Conservation (phyloP, 495 filamentous ascomycete species). For the Penicillium subrubescens region DNA sequence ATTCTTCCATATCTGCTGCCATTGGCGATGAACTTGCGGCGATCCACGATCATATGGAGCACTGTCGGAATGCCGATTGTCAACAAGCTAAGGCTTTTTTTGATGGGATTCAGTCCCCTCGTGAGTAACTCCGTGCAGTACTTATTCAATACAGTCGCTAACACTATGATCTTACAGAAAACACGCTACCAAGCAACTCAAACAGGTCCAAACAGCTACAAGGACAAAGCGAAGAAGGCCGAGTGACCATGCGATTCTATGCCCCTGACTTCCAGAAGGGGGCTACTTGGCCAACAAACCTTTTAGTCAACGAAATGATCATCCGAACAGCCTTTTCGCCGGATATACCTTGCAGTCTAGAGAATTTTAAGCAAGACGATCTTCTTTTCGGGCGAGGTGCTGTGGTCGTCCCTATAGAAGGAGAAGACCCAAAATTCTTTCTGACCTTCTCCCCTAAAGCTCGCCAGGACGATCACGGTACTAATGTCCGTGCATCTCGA, state of each 20-base stretch:
- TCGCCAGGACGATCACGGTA: conserved; percentile 1
- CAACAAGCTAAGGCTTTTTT: conserved; percentile 10
- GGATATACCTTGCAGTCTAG: conserved; percentile 14
- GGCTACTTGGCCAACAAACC: not conserved
- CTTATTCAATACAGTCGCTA: not conserved
- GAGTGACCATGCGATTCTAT: conserved; percentile 11
- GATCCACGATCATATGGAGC: conserved; percentile 6
- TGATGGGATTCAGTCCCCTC: not conserved
- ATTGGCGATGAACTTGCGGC: conserved; percentile 6
- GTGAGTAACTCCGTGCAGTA: not conserved
- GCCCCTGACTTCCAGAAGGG: conserved; percentile 2
- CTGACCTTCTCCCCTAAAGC: conserved; percentile 10
- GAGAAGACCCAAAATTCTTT: conserved; percentile 13
- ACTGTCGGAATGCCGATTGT: conserved; percentile 7
- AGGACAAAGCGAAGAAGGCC: conserved; percentile 8
- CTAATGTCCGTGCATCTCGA: conserved; percentile 5
- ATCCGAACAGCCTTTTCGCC: conserved; percentile 7
- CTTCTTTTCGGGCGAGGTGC: conserved; percentile 13
- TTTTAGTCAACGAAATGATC: conserved; percentile 4
- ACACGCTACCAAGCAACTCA: not conserved
- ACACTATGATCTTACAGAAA: not conserved
- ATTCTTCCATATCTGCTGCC: conserved; percentile 4
- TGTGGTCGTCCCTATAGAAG: conserved; percentile 6
- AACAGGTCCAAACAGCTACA: conserved; percentile 3
- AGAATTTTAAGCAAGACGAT: conserved; percentile 2